phyloP scores from a whole-genome alignment of 2,329 filamentous ascomycete species.

The Zymoseptoria crescenta region DNA sequence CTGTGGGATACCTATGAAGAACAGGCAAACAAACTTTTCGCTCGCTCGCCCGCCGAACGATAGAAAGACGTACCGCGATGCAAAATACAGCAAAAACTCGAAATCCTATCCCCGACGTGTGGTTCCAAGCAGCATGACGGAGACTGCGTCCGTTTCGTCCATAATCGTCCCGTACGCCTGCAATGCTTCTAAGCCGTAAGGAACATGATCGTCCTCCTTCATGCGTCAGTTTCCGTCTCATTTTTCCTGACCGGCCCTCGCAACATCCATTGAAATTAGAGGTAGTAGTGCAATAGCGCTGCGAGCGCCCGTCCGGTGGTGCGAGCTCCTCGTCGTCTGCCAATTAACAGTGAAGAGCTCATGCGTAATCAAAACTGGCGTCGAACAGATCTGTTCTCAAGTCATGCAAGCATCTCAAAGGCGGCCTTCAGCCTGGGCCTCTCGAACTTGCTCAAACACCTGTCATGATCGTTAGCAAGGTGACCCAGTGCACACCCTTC shows the following conservation, averaged over 20 bases:
- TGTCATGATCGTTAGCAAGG: constrained; percentile 33
- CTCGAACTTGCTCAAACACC: constrained; percentile 93
- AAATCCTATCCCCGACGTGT: background rate
- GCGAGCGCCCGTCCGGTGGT: background rate
- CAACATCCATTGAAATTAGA: background rate
- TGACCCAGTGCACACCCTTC: background rate
- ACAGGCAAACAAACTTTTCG: background rate
- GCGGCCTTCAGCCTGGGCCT: constrained; percentile 39
- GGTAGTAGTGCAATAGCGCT: background rate
- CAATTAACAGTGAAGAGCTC: background rate
- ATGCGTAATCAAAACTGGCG: background rate
- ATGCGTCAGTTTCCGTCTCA: background rate
- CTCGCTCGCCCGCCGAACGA: background rate
- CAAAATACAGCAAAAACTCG: background rate
- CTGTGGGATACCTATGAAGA: background rate
- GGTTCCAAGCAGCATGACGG: too few relatives aligned
- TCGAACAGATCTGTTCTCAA: background rate
- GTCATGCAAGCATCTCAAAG: constrained; percentile 5
- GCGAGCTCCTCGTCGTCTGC: background rate
- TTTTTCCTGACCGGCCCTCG: background rate
- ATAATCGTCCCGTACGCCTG: background rate
- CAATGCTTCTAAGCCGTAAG: background rate
- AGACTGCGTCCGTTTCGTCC: too few relatives aligned
- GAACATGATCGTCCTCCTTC: background rate
- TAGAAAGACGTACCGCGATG: background rate